phyloP scores from a whole-genome alignment of 441 rosid species.

The Biscutella laevigata region DNA sequence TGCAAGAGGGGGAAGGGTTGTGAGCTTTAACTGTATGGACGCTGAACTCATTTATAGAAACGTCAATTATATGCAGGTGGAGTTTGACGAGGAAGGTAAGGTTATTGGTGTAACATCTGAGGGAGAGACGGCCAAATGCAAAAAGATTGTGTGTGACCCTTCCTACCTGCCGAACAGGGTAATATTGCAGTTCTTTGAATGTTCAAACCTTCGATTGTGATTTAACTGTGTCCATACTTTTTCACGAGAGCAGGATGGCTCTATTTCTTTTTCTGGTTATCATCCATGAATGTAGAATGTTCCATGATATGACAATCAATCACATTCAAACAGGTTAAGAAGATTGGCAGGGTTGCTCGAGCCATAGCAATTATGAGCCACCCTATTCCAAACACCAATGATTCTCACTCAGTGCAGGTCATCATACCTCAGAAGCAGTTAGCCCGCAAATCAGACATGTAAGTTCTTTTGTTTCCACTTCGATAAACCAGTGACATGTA shows the following conservation, averaged over 20 bases:
- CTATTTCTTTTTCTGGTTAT: not conserved
- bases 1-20: not conserved
- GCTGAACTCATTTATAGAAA: slow-evolving; percentile 2
- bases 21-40: not conserved
- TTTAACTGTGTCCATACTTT: not conserved
- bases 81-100: slow-evolving; percentile 54
- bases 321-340: slow-evolving; percentile 38
- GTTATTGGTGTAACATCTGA: slow-evolving; percentile 63
- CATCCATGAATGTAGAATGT: not conserved
- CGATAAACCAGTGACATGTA: not conserved
- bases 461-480: slow-evolving; percentile 10
- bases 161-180: slow-evolving; percentile 61
- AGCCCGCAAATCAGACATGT: slow-evolving; percentile 72
- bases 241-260: not conserved
- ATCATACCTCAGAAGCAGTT: slow-evolving; percentile 75
- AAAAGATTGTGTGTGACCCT: slow-evolving; percentile 68
- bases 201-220: not conserved
- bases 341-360: slow-evolving; percentile 60
- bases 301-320: slow-evolving; percentile 1
- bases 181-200: slow-evolving; percentile 8
- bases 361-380: slow-evolving; percentile 76
- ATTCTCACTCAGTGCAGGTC: slow-evolving; percentile 64
- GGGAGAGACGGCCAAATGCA: slow-evolving; percentile 75
- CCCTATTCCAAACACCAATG: slow-evolving; percentile 65
- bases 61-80: slow-evolving; percentile 36